phyloP scores from a whole-genome alignment of 768 basidiomycete genomes.

The Termitomyces sp. region DNA sequence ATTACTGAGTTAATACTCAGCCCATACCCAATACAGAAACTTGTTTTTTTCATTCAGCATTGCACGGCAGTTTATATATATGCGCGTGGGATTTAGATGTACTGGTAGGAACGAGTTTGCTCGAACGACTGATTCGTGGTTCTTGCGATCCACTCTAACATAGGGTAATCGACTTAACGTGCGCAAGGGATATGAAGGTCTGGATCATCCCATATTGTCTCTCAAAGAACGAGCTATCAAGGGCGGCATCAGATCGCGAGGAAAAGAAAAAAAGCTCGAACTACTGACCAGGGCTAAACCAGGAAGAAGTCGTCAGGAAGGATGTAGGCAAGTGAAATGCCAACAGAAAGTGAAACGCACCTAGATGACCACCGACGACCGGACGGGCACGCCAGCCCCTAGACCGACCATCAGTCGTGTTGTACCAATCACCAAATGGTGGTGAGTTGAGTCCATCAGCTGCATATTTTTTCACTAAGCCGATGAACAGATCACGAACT shows the following conservation, averaged over 20 bases:
- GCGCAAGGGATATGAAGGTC: too few relatives aligned
- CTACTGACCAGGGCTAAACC: constrained; percentile 4
- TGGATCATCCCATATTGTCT: background rate
- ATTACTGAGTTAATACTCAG: too few relatives aligned
- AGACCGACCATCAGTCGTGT: constrained; percentile 43
- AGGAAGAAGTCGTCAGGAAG: background rate
- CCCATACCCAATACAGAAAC: too few relatives aligned
- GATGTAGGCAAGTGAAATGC: background rate
- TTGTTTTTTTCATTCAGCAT: too few relatives aligned
- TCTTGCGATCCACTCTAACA: too few relatives aligned
- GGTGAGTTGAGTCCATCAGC: constrained; percentile 39
- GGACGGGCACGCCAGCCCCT: constrained; percentile 53
- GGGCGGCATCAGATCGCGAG: background rate
- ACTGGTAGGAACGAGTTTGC: too few relatives aligned
- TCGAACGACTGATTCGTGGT: too few relatives aligned
- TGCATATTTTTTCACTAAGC: constrained; percentile 46
- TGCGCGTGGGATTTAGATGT: too few relatives aligned
- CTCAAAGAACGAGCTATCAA: constrained; percentile 2
- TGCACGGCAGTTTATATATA: too few relatives aligned
- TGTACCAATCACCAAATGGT: constrained; percentile 50
- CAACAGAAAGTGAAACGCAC: constrained; percentile 19
- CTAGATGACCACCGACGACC: constrained; percentile 54
- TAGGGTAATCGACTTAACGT: too few relatives aligned
- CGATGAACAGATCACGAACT: constrained; percentile 48
- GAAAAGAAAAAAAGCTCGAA: background rate